Evolutionary conservation across 805 yeast genomes (phyloP).

Genomic region (Phaffomyces opuntiae): DNA sequence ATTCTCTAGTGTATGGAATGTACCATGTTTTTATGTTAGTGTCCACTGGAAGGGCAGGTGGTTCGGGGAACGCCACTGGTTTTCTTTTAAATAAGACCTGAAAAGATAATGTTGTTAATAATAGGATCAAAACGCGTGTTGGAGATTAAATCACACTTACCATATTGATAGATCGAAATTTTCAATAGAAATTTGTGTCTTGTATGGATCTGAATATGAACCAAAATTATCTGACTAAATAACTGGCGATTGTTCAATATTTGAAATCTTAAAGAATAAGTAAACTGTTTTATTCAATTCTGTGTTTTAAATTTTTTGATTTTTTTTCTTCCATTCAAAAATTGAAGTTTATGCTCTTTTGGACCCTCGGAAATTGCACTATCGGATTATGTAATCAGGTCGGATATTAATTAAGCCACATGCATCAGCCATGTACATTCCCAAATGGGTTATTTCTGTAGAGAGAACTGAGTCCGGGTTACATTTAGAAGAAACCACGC

Average conservation of each 20-base stretch:
- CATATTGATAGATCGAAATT: background rate
- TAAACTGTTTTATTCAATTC: too few species aligned
- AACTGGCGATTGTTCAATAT: too few species aligned
- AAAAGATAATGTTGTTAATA: constrained; percentile 10
- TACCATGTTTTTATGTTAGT: constrained; percentile 63
- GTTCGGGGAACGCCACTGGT: constrained; percentile 52
- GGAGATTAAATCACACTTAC: background rate
- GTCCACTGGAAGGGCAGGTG: constrained; percentile 51
- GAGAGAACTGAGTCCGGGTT: too few species aligned
- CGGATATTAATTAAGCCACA: too few species aligned
- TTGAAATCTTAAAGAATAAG: too few species aligned
- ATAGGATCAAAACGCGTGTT: background rate
- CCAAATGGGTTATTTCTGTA: background rate
- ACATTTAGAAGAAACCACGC: too few species aligned
- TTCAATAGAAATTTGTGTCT: background rate
- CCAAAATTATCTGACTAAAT: too few species aligned
- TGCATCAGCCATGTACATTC: background rate
- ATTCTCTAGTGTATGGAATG: constrained; percentile 82
- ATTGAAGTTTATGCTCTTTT: background rate
- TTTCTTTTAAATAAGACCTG: constrained; percentile 75
- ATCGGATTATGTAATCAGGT: background rate
- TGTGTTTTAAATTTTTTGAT: background rate
- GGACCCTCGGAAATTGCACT: background rate
- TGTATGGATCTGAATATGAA: too few species aligned
- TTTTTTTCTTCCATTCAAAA: background rate